Evolutionary conservation across 1,284 basidiomycete species (phyloP).

Genomic region (Ceratobasidium sp.): DNA sequence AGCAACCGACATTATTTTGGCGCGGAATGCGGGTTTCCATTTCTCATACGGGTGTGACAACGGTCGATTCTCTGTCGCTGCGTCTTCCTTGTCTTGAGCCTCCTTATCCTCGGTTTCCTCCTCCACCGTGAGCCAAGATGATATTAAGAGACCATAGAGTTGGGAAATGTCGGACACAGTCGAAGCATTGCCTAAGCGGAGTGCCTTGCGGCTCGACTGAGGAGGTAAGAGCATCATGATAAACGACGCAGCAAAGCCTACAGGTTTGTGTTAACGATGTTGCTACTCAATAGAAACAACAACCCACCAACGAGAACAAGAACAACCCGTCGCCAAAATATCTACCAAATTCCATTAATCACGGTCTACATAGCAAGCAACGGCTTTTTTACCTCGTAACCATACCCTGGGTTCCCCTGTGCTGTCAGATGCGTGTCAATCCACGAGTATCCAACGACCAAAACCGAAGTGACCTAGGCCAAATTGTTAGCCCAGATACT

Average conservation of each 20-base stretch:
- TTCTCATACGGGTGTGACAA: constrained; percentile 30
- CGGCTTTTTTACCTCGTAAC: constrained; percentile 46
- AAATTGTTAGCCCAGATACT: background rate
- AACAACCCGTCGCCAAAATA: constrained; percentile 61
- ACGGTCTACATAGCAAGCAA: background rate
- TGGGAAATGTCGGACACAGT: constrained; percentile 52
- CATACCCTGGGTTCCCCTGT: constrained; percentile 58
- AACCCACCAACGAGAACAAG: constrained; percentile 56
- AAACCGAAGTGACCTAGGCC: constrained; percentile 53
- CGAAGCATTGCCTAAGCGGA: constrained; percentile 57
- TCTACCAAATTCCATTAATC: constrained; percentile 47
- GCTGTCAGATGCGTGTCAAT: constrained; percentile 60
- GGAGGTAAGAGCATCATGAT: constrained; percentile 61
- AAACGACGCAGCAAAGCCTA: constrained; percentile 57
- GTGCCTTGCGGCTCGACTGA: constrained; percentile 57
- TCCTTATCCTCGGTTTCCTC: constrained; percentile 41
- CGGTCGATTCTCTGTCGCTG: constrained; percentile 19
- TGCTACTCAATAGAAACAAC: background rate
- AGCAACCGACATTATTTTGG: constrained; percentile 45
- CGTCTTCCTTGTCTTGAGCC: constrained; percentile 2
- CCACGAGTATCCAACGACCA: constrained; percentile 68
- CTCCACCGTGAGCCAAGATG: constrained; percentile 54
- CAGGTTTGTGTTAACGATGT: background rate
- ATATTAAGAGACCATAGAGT: constrained; percentile 55
- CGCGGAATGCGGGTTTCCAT: constrained; percentile 40